Evolutionary conservation across 2,329 filamentous ascomycete genomes (phyloP).

Genomic region (Blastomyces parvus): DNA sequence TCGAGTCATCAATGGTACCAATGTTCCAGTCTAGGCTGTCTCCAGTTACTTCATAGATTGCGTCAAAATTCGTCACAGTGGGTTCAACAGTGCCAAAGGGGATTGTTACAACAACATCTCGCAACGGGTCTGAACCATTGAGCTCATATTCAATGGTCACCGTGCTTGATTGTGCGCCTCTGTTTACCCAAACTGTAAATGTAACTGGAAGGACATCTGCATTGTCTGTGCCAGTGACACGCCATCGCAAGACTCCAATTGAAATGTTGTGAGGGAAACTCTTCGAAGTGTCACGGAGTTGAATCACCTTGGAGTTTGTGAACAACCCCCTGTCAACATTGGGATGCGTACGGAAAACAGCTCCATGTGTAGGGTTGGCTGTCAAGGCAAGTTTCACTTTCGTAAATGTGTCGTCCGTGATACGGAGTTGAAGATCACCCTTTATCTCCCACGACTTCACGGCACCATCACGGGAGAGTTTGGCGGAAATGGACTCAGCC

Average conservation of each 20-base stretch:
- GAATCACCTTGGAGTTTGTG: conserved; percentile 70
- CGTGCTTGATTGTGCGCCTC: conserved; percentile 70
- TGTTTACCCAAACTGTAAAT: conserved; percentile 97
- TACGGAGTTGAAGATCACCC: conserved; percentile 83
- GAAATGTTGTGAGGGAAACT: conserved; percentile 92
- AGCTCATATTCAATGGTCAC: conserved; percentile 95
- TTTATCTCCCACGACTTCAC: conserved; percentile 80
- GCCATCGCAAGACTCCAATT: conserved; percentile 89
- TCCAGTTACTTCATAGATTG: conserved; percentile 84
- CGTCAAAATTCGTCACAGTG: conserved; percentile 83
- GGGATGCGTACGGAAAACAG: conserved; percentile 89
- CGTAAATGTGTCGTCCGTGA: conserved; percentile 77
- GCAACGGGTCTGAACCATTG: conserved; percentile 65
- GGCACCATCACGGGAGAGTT: conserved; percentile 76
- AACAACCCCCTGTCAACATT: conserved; percentile 90
- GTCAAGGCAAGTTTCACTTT: conserved; percentile 80
- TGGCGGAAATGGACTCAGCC: conserved; percentile 82
- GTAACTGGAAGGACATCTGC: conserved; percentile 76
- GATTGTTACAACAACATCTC: conserved; percentile 78
- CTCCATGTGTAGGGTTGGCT: conserved; percentile 68
- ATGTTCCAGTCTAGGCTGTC: conserved; percentile 93
- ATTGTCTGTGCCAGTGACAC: conserved; percentile 68
- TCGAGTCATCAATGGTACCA: conserved; percentile 72
- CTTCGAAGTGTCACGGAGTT: conserved; percentile 77
- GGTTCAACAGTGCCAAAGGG: conserved; percentile 81